Conservation (phyloP, 2,329 filamentous ascomycete species). For the Rhynchosporium graminicola region DNA sequence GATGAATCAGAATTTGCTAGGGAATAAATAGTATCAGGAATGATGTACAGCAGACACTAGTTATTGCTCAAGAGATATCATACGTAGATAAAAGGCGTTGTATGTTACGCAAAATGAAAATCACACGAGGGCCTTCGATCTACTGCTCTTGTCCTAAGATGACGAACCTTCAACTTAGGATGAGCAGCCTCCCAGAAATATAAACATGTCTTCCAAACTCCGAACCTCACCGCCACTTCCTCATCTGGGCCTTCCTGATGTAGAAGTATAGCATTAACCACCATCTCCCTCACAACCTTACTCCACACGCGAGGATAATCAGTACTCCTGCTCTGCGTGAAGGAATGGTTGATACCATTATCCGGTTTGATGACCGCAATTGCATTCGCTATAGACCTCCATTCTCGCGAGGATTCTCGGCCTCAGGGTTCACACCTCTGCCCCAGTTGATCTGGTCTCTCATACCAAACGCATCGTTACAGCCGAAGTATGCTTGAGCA, state of each 20-base stretch:
- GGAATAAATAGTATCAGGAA: too few relatives aligned
- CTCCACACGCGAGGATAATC: conserved; percentile 5
- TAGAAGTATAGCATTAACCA: conserved; percentile 17
- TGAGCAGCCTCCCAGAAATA: conserved; percentile 13
- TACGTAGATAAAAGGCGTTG: too few relatives aligned
- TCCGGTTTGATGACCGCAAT: conserved; percentile 10
- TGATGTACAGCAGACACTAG: too few relatives aligned
- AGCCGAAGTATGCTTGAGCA: conserved; percentile 15
- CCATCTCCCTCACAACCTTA: conserved; percentile 11
- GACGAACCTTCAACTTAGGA: conserved; percentile 6
- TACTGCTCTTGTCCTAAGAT: neutral
- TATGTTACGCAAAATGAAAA: too few relatives aligned
- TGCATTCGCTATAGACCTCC: conserved; percentile 17
- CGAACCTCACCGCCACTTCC: conserved; percentile 11
- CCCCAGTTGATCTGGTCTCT: neutral
- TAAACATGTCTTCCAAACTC: conserved; percentile 17
- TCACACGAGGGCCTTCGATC: too few relatives aligned
- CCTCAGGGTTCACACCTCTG: neutral
- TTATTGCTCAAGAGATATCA: too few relatives aligned
- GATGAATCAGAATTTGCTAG: too few relatives aligned
- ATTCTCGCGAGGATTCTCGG: neutral
- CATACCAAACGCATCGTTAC: conserved; percentile 2
- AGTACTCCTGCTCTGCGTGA: conserved; percentile 12
- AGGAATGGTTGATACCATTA: conserved; percentile 18
- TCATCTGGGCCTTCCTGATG: neutral